A percentile compares a stretch with the other conserved stretches of the same genome.
Conservation (phyloP, 495 filamentous ascomycete genomes). For the Penicillium coprophilum region DNA sequence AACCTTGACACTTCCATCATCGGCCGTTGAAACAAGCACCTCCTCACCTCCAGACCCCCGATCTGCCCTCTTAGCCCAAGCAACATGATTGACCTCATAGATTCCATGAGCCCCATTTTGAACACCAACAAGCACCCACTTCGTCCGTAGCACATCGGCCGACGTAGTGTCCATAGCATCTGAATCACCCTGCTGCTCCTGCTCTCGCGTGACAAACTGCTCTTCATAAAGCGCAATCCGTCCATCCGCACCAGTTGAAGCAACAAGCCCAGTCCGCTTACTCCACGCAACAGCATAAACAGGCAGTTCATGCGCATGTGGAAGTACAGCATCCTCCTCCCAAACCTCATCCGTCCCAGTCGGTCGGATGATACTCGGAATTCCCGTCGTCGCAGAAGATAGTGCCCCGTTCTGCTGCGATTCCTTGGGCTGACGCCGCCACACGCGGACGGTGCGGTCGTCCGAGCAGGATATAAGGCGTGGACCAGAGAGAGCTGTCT, state of each 20-base stretch:
- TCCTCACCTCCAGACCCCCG: conserved; percentile 45
- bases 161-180: conserved; percentile 42
- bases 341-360: conserved; percentile 74
- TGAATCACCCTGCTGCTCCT: conserved; percentile 13
- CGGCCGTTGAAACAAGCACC: conserved; percentile 74
- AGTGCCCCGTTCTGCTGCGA: conserved; percentile 22
- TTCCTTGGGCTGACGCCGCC: conserved; percentile 63
- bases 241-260: conserved; percentile 83
- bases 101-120: conserved; percentile 76
- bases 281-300: conserved; percentile 86
- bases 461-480: conserved; percentile 77
- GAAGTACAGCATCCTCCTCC: conserved; percentile 69
- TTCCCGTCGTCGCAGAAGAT: conserved; percentile 36
- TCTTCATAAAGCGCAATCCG: conserved; percentile 79
- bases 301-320: conserved; percentile 70
- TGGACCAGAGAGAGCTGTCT: conserved; percentile 53
- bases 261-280: conserved; percentile 66
- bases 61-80: conserved; percentile 61
- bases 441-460: conserved; percentile 73
- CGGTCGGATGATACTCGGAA: conserved; percentile 80
- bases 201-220: conserved; percentile 28
- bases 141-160: conserved; percentile 32
- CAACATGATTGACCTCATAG: conserved; percentile 88
- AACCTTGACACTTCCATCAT: conserved; percentile 74
- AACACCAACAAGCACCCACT: conserved; percentile 68